Evolutionary conservation across 306 rosid species (phyloP).

Genomic region (Quercus aquifolioides): DNA sequence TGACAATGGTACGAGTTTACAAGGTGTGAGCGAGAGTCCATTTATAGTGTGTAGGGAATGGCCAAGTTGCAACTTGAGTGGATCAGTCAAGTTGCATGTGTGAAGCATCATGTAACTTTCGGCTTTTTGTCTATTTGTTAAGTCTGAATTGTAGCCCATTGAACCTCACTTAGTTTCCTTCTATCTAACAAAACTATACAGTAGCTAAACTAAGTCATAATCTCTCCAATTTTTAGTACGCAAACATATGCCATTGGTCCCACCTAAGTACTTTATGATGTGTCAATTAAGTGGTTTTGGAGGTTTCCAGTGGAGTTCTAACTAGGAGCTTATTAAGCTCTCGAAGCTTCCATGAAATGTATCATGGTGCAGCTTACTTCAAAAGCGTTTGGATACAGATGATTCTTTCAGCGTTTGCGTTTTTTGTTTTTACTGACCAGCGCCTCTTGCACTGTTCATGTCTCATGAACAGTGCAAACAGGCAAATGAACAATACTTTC

Average conservation of each 20-base stretch:
- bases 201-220: neutral
- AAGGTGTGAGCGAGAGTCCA: neutral
- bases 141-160: constrained; percentile 22
- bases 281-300: constrained; percentile 74
- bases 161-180: constrained; percentile 29
- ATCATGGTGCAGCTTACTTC: no score
- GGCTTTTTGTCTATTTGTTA: constrained; percentile 54
- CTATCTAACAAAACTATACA: constrained; percentile 1
- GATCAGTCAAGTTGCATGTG: neutral
- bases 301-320: constrained; percentile 45
- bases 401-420: no score
- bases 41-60: constrained; percentile 34
- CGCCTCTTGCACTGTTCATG: no score
- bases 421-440: no score
- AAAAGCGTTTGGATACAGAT: no score
- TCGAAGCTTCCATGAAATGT: no score
- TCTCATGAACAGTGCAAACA: no score
- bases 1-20: constrained; percentile 9
- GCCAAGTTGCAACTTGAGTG: no score
- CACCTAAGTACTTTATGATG: constrained; percentile 57
- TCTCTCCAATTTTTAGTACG: no score
- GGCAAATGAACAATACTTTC: no score
- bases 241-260: constrained; percentile 26
- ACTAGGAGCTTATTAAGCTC: no score
- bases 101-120: constrained; percentile 19